Percentiles rank a stretch among this genome's conserved stretches.
These are phyloP conservation scores for Podaxis pistillaris DNA, from an alignment of 768 basidiomycete genomes.

Conservation along the genomic window DNA sequence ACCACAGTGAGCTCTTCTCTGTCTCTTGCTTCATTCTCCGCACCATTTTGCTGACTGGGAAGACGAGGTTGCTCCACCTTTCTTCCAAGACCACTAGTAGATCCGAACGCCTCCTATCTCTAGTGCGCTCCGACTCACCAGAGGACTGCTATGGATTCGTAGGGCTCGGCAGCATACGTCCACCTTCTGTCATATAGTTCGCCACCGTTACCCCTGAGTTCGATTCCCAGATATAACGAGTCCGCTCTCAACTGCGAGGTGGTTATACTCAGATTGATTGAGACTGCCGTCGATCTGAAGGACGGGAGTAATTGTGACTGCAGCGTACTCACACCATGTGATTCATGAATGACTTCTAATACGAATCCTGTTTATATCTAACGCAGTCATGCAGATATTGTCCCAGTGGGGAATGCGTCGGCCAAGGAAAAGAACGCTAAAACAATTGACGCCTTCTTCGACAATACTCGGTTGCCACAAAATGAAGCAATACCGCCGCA, in stretches of 20 bases:
- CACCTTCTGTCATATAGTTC: too few relatives aligned
- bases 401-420: background rate
- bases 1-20: background rate
- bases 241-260: background rate
- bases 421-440: background rate
- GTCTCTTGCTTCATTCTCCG: background rate
- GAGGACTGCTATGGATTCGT: background rate
- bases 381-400: too few relatives aligned
- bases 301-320: slow-evolving; percentile 16
- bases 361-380: too few relatives aligned
- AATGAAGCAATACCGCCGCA: background rate
- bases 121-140: background rate
- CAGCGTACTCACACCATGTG: background rate
- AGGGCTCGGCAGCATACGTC: background rate
- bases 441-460: background rate
- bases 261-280: slow-evolving; percentile 11
- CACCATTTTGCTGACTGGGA: background rate
- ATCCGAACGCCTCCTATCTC: background rate
- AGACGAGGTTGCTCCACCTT: background rate
- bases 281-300: slow-evolving; percentile 17
- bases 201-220: too few relatives aligned
- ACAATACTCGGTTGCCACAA: background rate
- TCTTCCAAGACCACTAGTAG: background rate
- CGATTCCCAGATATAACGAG: too few relatives aligned
- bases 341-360: too few relatives aligned